Conservation (phyloP, 2,329 filamentous ascomycete species). For the Geoglossum cookeanum region DNA sequence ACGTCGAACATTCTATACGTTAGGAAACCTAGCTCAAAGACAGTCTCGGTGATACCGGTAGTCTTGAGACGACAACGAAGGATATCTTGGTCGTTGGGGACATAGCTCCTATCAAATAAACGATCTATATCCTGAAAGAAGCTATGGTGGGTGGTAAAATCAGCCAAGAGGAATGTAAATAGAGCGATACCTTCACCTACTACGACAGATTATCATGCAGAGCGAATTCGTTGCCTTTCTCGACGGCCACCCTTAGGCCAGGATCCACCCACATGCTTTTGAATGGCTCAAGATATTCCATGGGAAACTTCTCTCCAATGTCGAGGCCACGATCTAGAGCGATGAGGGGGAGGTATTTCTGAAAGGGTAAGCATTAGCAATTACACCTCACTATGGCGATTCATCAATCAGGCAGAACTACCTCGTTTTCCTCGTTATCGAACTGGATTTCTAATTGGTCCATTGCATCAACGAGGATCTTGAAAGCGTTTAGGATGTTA, state of each 20-base stretch:
- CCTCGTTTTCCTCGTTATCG: slow-evolving; percentile 28
- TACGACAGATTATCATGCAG: slow-evolving; percentile 91
- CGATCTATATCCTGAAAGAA: slow-evolving; percentile 68
- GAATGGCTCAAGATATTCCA: slow-evolving; percentile 62
- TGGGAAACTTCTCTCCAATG: slow-evolving; percentile 60
- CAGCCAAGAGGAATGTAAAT: background rate
- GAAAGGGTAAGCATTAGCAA: slow-evolving; percentile 3
- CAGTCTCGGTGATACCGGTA: slow-evolving; percentile 91
- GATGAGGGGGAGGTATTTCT: slow-evolving; percentile 65
- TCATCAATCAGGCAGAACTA: slow-evolving; percentile 4
- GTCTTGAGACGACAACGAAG: slow-evolving; percentile 94
- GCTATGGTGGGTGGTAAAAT: slow-evolving; percentile 28
- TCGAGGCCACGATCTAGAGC: slow-evolving; percentile 66
- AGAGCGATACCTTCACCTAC: slow-evolving; percentile 32
- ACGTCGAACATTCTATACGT: slow-evolving; percentile 98
- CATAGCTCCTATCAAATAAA: slow-evolving; percentile 56
- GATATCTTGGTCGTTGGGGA: slow-evolving; percentile 82
- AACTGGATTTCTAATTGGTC: slow-evolving; percentile 64
- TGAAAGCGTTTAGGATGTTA: slow-evolving; percentile 84
- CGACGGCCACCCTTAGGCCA: slow-evolving; percentile 72
- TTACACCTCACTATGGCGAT: background rate
- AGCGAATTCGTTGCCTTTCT: slow-evolving; percentile 89
- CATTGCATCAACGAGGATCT: slow-evolving; percentile 82
- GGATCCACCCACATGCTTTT: slow-evolving; percentile 66
- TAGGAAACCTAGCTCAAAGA: slow-evolving; percentile 83